A percentile compares a stretch with the other conserved stretches of the same genome.
These are phyloP conservation scores for Pseudogymnoascus sp. DNA, from an alignment of 2,329 filamentous ascomycete genomes.

Conservation along the genomic window DNA sequence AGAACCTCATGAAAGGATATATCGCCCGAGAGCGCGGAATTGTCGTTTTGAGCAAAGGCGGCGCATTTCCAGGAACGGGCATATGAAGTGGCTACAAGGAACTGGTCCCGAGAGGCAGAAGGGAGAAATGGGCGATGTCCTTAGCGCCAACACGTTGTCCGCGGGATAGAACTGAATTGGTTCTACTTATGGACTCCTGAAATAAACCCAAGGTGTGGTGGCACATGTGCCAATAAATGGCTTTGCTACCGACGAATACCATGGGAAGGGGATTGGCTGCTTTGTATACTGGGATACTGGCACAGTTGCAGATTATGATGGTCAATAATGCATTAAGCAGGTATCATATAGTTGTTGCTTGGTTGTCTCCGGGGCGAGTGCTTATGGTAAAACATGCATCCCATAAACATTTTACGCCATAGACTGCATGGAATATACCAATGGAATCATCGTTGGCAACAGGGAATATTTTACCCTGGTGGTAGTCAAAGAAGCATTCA, in stretches of 20 bases:
- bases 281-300: not conserved
- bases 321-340: not conserved
- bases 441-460: not conserved
- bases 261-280: not conserved
- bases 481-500: not conserved
- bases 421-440: not conserved
- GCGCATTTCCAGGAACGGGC: conserved; percentile 88
- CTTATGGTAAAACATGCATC: not conserved
- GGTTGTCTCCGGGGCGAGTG: not conserved
- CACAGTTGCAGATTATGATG: not conserved
- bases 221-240: not conserved
- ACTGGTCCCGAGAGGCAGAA: not conserved
- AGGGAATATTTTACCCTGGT: no score
- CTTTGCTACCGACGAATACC: not conserved
- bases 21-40: conserved; percentile 85
- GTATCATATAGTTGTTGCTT: not conserved
- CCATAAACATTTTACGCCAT: not conserved
- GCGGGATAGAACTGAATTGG: not conserved
- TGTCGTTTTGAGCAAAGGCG: conserved; percentile 85
- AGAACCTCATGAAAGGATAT: conserved; percentile 78
- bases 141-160: not conserved
- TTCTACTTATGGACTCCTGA: not conserved
- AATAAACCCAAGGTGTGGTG: not conserved
- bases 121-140: not conserved
- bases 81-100: conserved; percentile 32